phyloP scores from a whole-genome alignment of 1,284 basidiomycete genomes.

The Volvariella volvacea region DNA sequence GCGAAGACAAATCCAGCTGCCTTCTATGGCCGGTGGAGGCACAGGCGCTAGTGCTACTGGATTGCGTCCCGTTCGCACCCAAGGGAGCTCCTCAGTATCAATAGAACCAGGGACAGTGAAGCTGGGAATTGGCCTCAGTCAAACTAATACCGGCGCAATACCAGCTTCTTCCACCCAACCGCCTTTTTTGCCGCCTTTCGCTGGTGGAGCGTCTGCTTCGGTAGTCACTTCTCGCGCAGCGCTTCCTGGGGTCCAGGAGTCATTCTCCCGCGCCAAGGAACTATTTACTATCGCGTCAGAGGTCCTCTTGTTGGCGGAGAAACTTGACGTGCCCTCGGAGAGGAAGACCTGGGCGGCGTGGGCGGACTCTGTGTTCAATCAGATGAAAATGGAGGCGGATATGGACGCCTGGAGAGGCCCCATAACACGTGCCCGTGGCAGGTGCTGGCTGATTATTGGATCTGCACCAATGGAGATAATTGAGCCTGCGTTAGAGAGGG shows the following conservation, averaged over 20 bases:
- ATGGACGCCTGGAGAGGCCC: slow-evolving; percentile 38
- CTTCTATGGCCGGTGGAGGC: no score
- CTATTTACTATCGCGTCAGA: slow-evolving; percentile 55
- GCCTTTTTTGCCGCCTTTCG: background rate
- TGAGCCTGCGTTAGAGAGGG: slow-evolving; percentile 39
- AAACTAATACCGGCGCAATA: no score
- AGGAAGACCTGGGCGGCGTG: slow-evolving; percentile 51
- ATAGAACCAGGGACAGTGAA: background rate
- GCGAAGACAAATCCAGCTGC: slow-evolving; percentile 16
- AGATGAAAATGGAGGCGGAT: slow-evolving; percentile 55
- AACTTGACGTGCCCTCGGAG: slow-evolving; percentile 33
- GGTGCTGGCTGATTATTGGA: slow-evolving; percentile 50
- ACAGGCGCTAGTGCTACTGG: no score
- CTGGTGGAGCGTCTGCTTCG: background rate
- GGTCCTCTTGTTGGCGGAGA: slow-evolving; percentile 53
- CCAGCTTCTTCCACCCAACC: background rate
- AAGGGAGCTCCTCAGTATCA: slow-evolving; percentile 5
- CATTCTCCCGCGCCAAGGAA: slow-evolving; percentile 50
- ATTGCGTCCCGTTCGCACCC: slow-evolving; percentile 2
- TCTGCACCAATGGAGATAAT: slow-evolving; percentile 45
- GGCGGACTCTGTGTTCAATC: slow-evolving; percentile 52
- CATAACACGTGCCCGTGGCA: slow-evolving; percentile 40
- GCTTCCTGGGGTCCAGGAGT: slow-evolving; percentile 10
- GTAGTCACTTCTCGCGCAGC: background rate
- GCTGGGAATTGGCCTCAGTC: no score